These are phyloP conservation scores for Quercus variabilis DNA, from an alignment of 306 rosid species.

Conservation along the genomic window DNA sequence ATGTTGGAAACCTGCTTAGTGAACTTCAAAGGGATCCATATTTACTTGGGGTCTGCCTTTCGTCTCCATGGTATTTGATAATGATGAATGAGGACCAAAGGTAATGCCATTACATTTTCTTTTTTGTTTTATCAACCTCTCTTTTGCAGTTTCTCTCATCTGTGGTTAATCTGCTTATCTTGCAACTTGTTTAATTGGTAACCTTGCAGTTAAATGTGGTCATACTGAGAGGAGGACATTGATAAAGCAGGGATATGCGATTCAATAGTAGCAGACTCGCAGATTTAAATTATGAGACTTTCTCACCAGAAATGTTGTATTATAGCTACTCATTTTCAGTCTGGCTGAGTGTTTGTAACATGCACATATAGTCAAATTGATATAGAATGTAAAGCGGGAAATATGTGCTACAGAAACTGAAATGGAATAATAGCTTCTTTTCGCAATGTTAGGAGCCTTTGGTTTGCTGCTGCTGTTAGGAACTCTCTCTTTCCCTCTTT, in stretches of 20 bases:
- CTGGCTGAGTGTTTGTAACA: not conserved
- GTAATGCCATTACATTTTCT: not conserved
- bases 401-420: not conserved
- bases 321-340: not conserved
- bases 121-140: not conserved
- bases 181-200: not conserved
- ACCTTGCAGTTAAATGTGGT: slow-evolving; percentile 9
- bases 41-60: slow-evolving; percentile 1
- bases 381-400: not conserved
- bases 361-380: not conserved
- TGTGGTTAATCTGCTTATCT: slow-evolving; percentile 2
- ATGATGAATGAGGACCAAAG: slow-evolving; percentile 6
- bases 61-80: slow-evolving; percentile 10
- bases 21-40: slow-evolving; percentile 4
- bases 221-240: not conserved
- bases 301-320: not conserved
- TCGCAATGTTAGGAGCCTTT: no score
- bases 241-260: not conserved
- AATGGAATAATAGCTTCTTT: not conserved
- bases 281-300: not conserved
- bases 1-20: slow-evolving; percentile 69
- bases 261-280: not conserved
- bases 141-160: not conserved
- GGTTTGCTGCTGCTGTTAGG: not conserved
- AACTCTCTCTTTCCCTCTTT: not conserved